These are phyloP conservation scores for Wickerhamomyces mucosus DNA, from an alignment of 805 yeast genomes.

Conservation along the genomic window DNA sequence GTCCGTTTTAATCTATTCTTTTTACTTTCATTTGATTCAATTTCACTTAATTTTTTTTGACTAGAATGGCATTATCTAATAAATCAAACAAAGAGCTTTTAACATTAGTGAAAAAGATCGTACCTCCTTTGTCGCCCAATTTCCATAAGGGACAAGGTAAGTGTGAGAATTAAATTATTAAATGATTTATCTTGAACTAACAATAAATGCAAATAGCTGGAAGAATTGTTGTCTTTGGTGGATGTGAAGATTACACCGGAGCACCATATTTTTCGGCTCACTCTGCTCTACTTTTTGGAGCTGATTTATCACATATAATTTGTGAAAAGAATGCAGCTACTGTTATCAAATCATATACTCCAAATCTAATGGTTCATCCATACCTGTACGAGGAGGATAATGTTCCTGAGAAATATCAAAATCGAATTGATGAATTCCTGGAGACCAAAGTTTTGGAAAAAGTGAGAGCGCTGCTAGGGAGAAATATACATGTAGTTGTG, in stretches of 20 bases:
- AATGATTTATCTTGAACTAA: neutral
- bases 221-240: slow-evolving; percentile 79
- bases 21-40: too few species aligned
- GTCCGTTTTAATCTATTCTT: too few species aligned
- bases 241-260: slow-evolving; percentile 93
- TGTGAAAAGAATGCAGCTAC: slow-evolving; percentile 75
- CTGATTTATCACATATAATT: slow-evolving; percentile 83
- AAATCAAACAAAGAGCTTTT: slow-evolving; percentile 30
- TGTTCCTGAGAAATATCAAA: slow-evolving; percentile 9
- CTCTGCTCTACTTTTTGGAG: slow-evolving; percentile 76
- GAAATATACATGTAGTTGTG: slow-evolving; percentile 67
- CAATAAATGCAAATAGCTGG: slow-evolving; percentile 38
- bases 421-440: slow-evolving; percentile 22
- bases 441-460: slow-evolving; percentile 43
- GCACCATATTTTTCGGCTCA: slow-evolving; percentile 91
- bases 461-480: slow-evolving; percentile 41
- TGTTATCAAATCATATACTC: slow-evolving; percentile 79
- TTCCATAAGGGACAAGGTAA: slow-evolving; percentile 81
- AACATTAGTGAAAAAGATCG: slow-evolving; percentile 38
- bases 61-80: slow-evolving; percentile 9
- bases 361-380: slow-evolving; percentile 95
- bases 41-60: too few species aligned
- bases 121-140: slow-evolving; percentile 66
- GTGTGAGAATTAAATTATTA: slow-evolving; percentile 4
- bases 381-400: slow-evolving; percentile 45